phyloP scores from a whole-genome alignment of 768 basidiomycete genomes.

The Tulasnella sp. region DNA sequence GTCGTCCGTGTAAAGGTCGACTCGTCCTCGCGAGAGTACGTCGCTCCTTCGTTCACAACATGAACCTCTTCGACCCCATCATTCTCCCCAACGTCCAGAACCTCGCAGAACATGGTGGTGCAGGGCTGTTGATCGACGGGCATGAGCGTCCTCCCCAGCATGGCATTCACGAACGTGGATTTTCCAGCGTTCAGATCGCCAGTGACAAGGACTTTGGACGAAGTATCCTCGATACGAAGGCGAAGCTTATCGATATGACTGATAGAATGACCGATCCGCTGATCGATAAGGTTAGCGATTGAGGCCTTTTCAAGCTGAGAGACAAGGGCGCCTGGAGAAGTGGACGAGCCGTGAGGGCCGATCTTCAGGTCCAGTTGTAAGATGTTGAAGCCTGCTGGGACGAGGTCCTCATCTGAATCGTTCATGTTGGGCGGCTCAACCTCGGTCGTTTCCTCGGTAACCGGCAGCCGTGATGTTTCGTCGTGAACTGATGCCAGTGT shows the following conservation, averaged over 20 bases:
- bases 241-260: slow-evolving; percentile 78
- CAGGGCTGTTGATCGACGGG: slow-evolving; percentile 97
- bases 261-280: slow-evolving; percentile 62
- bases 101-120: slow-evolving; percentile 95
- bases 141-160: slow-evolving; percentile 84
- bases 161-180: slow-evolving; percentile 94
- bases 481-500: slow-evolving; percentile 35
- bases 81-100: slow-evolving; percentile 81
- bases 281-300: slow-evolving; percentile 84
- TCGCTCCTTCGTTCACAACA: slow-evolving; percentile 53
- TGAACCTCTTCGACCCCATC: slow-evolving; percentile 76
- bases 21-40: slow-evolving; percentile 61
- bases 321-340: slow-evolving; percentile 62
- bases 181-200: slow-evolving; percentile 98
- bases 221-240: slow-evolving; percentile 77
- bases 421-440: slow-evolving; percentile 22
- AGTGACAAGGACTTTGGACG: slow-evolving; percentile 93
- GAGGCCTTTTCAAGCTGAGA: slow-evolving; percentile 87
- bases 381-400: slow-evolving; percentile 63
- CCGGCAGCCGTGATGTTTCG: slow-evolving; percentile 31
- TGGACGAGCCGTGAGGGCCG: slow-evolving; percentile 56
- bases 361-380: slow-evolving; percentile 89
- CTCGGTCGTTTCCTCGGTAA: slow-evolving; percentile 35
- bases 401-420: slow-evolving; percentile 19
- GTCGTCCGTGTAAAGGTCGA: slow-evolving; percentile 63